Evolutionary conservation across 805 yeast species (phyloP).

Genomic region (Wickerhamiella parazyma): DNA sequence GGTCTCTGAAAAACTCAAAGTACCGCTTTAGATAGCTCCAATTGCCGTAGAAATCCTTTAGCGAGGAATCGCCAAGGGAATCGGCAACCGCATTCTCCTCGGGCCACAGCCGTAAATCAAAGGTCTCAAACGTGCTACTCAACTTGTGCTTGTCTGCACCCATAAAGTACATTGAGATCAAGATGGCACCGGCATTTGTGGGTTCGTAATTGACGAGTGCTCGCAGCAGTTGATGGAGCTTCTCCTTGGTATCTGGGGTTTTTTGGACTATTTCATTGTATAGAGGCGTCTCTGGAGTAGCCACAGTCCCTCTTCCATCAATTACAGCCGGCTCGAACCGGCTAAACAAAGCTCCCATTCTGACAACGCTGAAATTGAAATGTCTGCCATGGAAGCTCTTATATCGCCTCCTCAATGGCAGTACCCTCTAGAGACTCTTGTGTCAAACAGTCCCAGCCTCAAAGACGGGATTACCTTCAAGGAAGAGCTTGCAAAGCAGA

Average conservation of each 20-base stretch:
- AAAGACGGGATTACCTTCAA: conserved; percentile 26
- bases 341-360: not conserved
- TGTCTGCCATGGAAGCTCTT: conserved; percentile 16
- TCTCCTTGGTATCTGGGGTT: conserved; percentile 12
- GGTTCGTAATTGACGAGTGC: conserved; percentile 25
- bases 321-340: not conserved
- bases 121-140: conserved; percentile 22
- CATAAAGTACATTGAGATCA: conserved; percentile 27
- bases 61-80: conserved; percentile 23
- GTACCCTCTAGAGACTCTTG: conserved; percentile 17
- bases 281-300: not conserved
- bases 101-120: conserved; percentile 24
- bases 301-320: not conserved
- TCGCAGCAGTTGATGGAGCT: conserved; percentile 22
- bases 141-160: conserved; percentile 27
- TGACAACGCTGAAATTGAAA: not conserved
- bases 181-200: conserved; percentile 15
- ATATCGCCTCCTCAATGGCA: conserved; percentile 19
- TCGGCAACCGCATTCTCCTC: conserved; percentile 30
- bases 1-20: conserved; percentile 29
- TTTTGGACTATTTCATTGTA: not conserved
- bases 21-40: conserved; percentile 25
- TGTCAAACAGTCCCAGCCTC: conserved; percentile 19
- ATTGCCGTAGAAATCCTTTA: conserved; percentile 24
- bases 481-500: conserved; percentile 32